Base-by-base conservation (phyloP, 192 early-diverging fungal species). In the Linnemannia hyalina region DNA sequence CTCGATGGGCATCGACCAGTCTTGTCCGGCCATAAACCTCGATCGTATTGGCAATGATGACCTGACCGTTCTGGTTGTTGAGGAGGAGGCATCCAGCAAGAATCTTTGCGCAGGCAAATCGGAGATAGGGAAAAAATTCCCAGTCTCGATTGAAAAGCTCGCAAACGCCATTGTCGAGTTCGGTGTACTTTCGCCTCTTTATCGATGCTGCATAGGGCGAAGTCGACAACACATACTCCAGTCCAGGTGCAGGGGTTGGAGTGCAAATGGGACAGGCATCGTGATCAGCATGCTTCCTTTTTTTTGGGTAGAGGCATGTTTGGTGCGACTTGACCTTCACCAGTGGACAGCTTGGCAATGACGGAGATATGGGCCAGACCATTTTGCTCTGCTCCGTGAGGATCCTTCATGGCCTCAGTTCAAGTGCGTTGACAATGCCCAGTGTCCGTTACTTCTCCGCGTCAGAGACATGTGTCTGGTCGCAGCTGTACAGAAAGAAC, bases 121-220 rank as follows among this genome's bases (percentile, higher is more conserved):
- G 75, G 8, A 79, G 32, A 16, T 78, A 76, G 11, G 79, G 76
- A 13, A 72, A 71, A 75, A 77, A 74, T 52, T 74, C 54, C 76
- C 85, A 87, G 75, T 87, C 85, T 47, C 80, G 80, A 69, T 87
- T 87, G 1, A 85, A 35, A 3, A 87, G 74, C 52, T 81, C 80
- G 35, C 80, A 71, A 40, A 76, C 40, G 49, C 20, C 54, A 35
- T 76, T 40, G 6, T 70, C 16, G 23, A 81, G 69, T 23, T 74
- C 79, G 7, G 75, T 42, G 54, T 36, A 80, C 44, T 47, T n/a
- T 22, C 73, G 57, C 15, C 63, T 73, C 70, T 5, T 6, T 3
- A 80, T n/a, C 4, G 29, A 46, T 65, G 70, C 40, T 63, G 78
- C 6, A 52, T 73, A 73, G 3, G 71, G 78, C 5, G 78, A 80